Percentiles rank a stretch among this genome's conserved stretches.
Conservation (phyloP, 2,329 filamentous ascomycete genomes). For the Colletotrichum sp. region DNA sequence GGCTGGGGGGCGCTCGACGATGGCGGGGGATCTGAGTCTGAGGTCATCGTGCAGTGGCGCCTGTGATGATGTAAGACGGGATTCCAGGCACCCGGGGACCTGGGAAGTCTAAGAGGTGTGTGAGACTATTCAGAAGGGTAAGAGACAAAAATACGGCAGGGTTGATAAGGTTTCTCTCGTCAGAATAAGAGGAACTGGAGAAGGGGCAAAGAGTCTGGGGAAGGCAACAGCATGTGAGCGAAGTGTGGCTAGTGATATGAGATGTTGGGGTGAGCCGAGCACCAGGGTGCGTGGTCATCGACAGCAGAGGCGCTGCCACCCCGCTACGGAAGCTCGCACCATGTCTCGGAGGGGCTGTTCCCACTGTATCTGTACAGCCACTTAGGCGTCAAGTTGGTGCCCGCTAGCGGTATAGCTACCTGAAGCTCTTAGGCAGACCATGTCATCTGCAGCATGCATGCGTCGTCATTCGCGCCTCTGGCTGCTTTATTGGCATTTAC, state of each 20-base stretch:
- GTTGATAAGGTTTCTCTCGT: not conserved
- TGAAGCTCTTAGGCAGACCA: not conserved
- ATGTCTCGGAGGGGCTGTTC: constrained; percentile 17
- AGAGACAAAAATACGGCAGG: not conserved
- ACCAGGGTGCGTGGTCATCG: not conserved
- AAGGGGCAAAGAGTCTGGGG: not conserved
- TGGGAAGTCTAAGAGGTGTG: not conserved
- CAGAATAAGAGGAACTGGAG: not conserved
- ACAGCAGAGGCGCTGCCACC: not conserved
- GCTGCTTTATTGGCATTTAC: not conserved
- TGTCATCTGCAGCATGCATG: constrained; percentile 23
- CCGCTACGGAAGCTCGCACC: constrained; percentile 17
- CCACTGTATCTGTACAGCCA: constrained; percentile 16
- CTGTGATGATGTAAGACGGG: constrained; percentile 3
- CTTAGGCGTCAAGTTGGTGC: not conserved
- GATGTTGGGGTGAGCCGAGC: not conserved
- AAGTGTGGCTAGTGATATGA: constrained; percentile 14
- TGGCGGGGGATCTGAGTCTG: constrained; percentile 20
- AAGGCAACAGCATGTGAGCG: constrained; percentile 8
- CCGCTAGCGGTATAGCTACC: constrained; percentile 11
- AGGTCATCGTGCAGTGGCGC: constrained; percentile 20
- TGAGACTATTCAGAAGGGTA: not conserved
- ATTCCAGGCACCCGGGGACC: constrained; percentile 3
- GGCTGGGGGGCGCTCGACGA: constrained; percentile 23
- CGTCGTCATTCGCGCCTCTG: constrained; percentile 17